A percentile compares a stretch with the other conserved stretches of the same genome.
phyloP scores from a whole-genome alignment of 176 grass and related monocot genomes.

The Stipa capillata region DNA sequence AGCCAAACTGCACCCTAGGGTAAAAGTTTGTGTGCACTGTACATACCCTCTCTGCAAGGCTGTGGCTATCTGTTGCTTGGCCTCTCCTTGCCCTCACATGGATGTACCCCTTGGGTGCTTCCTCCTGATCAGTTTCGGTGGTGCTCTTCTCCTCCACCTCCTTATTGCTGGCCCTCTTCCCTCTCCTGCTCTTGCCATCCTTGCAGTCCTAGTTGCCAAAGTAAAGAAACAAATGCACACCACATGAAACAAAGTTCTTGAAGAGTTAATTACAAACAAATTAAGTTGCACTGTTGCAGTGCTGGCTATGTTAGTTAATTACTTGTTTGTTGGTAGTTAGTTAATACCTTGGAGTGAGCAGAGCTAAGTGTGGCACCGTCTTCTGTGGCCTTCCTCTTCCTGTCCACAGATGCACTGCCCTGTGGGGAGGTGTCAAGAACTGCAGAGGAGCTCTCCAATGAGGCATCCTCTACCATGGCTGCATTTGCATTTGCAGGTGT shows the following conservation, averaged over 20 bases:
- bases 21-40: slow-evolving; percentile 6
- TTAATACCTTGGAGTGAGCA: slow-evolving; percentile 50
- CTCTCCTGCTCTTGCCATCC: slow-evolving; percentile 52
- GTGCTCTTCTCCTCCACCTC: slow-evolving; percentile 39
- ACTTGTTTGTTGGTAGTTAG: neutral
- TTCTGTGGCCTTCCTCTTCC: slow-evolving; percentile 58
- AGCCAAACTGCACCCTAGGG: neutral
- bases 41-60: slow-evolving; percentile 86
- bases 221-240: neutral
- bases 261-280: neutral
- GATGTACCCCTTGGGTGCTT: slow-evolving; percentile 65
- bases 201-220: slow-evolving; percentile 41
- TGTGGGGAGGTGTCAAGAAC: slow-evolving; percentile 35
- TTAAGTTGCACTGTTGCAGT: too few relatives aligned
- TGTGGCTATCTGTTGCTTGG: slow-evolving; percentile 94
- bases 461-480: slow-evolving; percentile 26
- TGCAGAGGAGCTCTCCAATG: slow-evolving; percentile 36
- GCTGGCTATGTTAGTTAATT: neutral
- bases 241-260: neutral
- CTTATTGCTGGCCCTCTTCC: slow-evolving; percentile 37
- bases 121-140: slow-evolving; percentile 27
- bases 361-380: slow-evolving; percentile 45
- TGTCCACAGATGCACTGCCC: slow-evolving; percentile 36
- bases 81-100: slow-evolving; percentile 98
- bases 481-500: slow-evolving; percentile 3